Evolutionary conservation across 2,329 filamentous ascomycete genomes (phyloP).

Genomic region (Aspergillus ochraceus): DNA sequence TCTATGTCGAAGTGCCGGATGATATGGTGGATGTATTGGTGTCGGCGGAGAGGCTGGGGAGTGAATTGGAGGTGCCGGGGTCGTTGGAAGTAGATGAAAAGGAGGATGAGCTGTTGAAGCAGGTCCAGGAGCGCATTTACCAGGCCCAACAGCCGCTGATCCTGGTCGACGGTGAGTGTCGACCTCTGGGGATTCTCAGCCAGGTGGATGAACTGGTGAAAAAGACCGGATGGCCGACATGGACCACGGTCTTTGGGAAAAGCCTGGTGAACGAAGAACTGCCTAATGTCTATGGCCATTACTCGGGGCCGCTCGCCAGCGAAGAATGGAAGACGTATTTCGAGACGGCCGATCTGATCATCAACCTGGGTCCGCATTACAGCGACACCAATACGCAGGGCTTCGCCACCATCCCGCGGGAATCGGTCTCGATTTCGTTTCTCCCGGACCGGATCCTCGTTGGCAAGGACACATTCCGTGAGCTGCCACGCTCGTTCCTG

Average conservation of each 20-base stretch:
- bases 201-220: conserved; percentile 47
- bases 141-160: conserved; percentile 51
- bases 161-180: conserved; percentile 54
- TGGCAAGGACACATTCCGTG: conserved; percentile 75
- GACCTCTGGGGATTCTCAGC: conserved; percentile 42
- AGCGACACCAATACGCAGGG: conserved; percentile 59
- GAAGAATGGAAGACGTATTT: conserved; percentile 28
- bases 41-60: conserved; percentile 5
- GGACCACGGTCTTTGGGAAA: conserved; percentile 51
- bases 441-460: conserved; percentile 73
- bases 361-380: conserved; percentile 35
- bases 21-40: conserved; percentile 49
- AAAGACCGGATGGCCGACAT: conserved; percentile 49
- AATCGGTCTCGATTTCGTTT: conserved; percentile 77
- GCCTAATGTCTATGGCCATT: conserved; percentile 53
- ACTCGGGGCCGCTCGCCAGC: conserved; percentile 45
- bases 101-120: conserved; percentile 26
- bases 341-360: conserved; percentile 38
- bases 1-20: conserved; percentile 56
- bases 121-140: conserved; percentile 46
- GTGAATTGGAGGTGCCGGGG: not conserved
- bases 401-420: conserved; percentile 76
- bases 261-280: conserved; percentile 51
- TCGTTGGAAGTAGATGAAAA: not conserved
- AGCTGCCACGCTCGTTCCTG: conserved; percentile 71